Evolutionary conservation across 2,329 filamentous ascomycete species (phyloP), one percentile per base, ranked within the genome.

Genomic region (Curvularia eragrostidis): DNA sequence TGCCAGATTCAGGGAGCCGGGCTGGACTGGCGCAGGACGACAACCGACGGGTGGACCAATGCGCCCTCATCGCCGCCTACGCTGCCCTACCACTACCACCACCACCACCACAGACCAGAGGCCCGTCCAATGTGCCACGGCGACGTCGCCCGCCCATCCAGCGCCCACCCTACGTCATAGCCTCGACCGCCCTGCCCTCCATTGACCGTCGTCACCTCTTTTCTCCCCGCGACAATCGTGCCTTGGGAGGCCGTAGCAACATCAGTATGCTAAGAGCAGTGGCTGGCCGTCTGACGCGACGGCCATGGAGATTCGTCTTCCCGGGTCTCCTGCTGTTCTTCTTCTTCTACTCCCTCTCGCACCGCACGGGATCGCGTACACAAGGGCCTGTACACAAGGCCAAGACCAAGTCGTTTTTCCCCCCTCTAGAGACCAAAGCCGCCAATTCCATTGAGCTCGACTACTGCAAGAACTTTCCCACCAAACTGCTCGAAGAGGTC

Each of bases 381-480:
- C 44, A 52, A 34, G 63, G 60, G 49, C 63, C 66, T 8, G 67
- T 69, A 32, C 71, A 73, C 62, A 61, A 61, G 49, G 64, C 63
- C 42, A 70, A 70, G 58, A 76, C 74, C 15, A 75, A 74, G 64
- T 70, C 67, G 46, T 76, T 73, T 66, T 76, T 76, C 65, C 74
- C 73, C 46, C 74, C 74, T 42, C 69, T 75, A 48, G 68, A 67
- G 61, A 59, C 66, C 28, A 68, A 66, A 51, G 65, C 64, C 54
- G 66, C 66, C 55, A 66, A 69, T 50, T 62, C 64, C 52, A 69
- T 68, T 49, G 68, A 74, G 59, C 64, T 73, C 54, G 74, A 78
- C 54, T 75, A 77, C 58, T 79, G 78, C 68, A 65, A 71, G 32
- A 70, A 70, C 61, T 79, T 79, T 61, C 78, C 80, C 21, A 67